These are phyloP conservation scores for Podospora conica DNA, from an alignment of 495 filamentous ascomycete species.

Conservation along the genomic window DNA sequence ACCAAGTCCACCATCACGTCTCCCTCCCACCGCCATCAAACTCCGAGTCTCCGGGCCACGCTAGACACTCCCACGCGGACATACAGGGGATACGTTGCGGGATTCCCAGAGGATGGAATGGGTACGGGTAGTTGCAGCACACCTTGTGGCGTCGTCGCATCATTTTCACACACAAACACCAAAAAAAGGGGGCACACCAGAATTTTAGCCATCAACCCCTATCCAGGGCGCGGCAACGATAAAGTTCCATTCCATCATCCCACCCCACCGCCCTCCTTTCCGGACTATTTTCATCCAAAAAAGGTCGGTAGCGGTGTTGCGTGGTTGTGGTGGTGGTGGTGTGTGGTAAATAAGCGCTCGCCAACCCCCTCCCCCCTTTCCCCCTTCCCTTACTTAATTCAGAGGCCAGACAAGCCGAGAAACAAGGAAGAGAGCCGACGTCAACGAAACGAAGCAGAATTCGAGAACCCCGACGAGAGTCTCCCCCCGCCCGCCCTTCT, in stretches of 20 bases:
- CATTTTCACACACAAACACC: background rate
- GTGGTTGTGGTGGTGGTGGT: background rate
- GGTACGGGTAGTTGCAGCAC: background rate
- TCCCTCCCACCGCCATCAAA: background rate
- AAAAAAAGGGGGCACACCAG: background rate
- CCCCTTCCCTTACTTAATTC: background rate
- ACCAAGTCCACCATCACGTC: background rate
- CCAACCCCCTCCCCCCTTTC: background rate
- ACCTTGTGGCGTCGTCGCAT: background rate
- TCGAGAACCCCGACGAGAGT: background rate
- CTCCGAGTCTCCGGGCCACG: background rate
- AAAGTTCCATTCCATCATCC: background rate
- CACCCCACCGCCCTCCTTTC: no score
- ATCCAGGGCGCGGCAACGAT: background rate
- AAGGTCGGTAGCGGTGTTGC: background rate
- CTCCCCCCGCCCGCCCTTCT: background rate
- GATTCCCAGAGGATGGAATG: background rate
- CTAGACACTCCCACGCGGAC: background rate
- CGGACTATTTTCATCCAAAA: background rate
- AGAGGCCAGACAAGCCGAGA: background rate
- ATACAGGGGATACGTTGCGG: background rate
- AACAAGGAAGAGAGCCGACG: background rate
- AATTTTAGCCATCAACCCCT: background rate
- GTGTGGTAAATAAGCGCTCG: background rate
- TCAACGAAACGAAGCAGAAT: background rate